These are phyloP conservation scores for Rhodosporidiobolus odoratus DNA, from an alignment of 768 basidiomycete species.

Conservation along the genomic window DNA sequence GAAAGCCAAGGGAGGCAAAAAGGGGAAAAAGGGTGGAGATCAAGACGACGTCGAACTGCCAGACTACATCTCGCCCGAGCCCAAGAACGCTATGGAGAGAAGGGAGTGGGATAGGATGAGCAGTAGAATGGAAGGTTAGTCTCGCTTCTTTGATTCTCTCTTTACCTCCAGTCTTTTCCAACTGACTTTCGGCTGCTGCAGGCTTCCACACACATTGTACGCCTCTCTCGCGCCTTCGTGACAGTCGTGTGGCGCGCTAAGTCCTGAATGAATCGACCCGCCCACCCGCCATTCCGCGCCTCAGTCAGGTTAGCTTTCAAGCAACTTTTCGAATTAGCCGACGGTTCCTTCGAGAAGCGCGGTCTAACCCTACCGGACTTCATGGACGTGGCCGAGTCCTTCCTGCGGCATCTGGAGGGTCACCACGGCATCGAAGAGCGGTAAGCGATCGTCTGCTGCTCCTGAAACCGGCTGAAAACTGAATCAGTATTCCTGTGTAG, in stretches of 20 bases:
- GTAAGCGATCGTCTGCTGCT: conserved; percentile 6
- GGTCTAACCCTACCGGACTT: conserved; percentile 17
- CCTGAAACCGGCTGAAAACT: neutral
- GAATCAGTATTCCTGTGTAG: neutral
- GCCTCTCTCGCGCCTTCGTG: neutral
- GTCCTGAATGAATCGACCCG: too few relatives aligned
- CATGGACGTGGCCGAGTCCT: conserved; percentile 12
- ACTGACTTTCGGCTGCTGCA: neutral
- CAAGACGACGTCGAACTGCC: conserved; percentile 7
- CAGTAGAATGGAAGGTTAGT: conserved; percentile 24
- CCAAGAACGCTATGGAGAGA: conserved; percentile 25
- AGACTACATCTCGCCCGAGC: conserved; percentile 17
- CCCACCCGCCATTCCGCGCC: neutral
- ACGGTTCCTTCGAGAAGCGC: conserved; percentile 73
- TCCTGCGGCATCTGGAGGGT: conserved; percentile 16
- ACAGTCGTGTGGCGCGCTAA: too few relatives aligned
- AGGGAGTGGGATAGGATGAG: conserved; percentile 30
- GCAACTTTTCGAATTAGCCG: conserved; percentile 64
- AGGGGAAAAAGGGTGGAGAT: conserved; percentile 10
- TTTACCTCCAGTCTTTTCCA: neutral
- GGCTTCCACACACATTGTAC: conserved; percentile 33
- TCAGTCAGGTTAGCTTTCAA: conserved; percentile 47
- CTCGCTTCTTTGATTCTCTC: neutral
- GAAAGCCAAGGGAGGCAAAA: neutral
- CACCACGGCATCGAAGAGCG: conserved; percentile 40